Conservation (phyloP, 1,139 yeast species). For the Suhomyces wounanorum region DNA sequence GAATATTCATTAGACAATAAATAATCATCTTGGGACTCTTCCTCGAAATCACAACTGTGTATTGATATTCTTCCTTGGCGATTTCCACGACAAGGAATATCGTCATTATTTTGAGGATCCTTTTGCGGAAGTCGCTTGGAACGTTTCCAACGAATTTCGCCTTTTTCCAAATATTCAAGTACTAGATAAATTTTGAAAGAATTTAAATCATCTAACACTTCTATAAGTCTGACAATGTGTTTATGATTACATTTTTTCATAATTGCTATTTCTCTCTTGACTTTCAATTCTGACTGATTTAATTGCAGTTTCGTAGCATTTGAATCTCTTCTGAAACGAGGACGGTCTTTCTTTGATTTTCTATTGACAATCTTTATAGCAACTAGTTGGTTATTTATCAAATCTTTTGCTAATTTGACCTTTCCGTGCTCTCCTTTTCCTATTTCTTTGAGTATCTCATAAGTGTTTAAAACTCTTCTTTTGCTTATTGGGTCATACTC, state of each 20-base stretch:
- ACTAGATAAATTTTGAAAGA: constrained; percentile 89
- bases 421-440: constrained; percentile 98
- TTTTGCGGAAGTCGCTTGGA: constrained; percentile 16
- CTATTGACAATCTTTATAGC: constrained; percentile 94
- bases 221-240: constrained; percentile 82
- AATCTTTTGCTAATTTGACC: constrained; percentile 85
- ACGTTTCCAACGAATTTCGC: constrained; percentile 87
- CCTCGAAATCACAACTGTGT: constrained; percentile 6
- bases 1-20: constrained; percentile 44
- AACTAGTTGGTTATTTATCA: constrained; percentile 68
- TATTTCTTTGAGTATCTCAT: constrained; percentile 82
- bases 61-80: constrained; percentile 10
- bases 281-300: constrained; percentile 61
- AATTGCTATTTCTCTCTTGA: constrained; percentile 90
- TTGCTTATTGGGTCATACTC: constrained; percentile 89
- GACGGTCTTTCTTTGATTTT: constrained; percentile 55
- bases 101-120: constrained; percentile 11
- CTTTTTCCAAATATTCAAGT: constrained; percentile 86
- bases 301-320: constrained; percentile 15
- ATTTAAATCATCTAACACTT: constrained; percentile 84
- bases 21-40: constrained; percentile 30
- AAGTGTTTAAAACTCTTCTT: constrained; percentile 83
- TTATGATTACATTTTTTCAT: constrained; percentile 93
- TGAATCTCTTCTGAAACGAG: constrained; percentile 47
- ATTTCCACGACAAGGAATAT: constrained; percentile 44